Evolutionary conservation across 2,329 filamentous ascomycete genomes (phyloP), one percentile per base, ranked within the genome.

Genomic region (Allantophomopsis cytisporea): DNA sequence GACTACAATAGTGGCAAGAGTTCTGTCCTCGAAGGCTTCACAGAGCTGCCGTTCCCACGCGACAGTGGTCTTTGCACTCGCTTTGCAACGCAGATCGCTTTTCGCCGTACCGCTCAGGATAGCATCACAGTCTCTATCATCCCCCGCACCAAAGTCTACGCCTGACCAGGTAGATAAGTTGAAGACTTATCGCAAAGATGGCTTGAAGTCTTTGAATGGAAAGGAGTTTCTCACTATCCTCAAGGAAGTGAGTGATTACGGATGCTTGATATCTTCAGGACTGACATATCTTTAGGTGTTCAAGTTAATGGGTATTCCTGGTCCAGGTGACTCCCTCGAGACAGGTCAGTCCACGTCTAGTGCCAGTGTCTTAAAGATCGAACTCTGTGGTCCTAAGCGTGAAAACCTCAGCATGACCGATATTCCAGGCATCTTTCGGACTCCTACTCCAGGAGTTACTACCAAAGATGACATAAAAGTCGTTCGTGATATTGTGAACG

Each of bases 351-450:
- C 42, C 1, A 44, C 43, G 1, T 45, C 43, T 14, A 45, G 43
- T 33, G 31, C 40, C 1, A 35, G 43, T 31, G 12, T 44, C 13
- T 39, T 46, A 4, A 40, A 38, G 13, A 41, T 46, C 16, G 44
- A 46, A 34, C 14, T 46, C 6, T 36, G 35, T 34, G 42, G 44
- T 3, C 44, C 70, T 0, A 50, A 60, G 3, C 58, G 60, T 15
- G 63, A 64, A 1, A 64, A 72, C 16, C 57, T 77, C 16, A 76
- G 71, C 0, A 60, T 76, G 17, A 70, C 77, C 3, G 71, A 77
- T 49, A 58, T 76, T 2, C 72, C 72, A 0, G 72, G 72, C 2
- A 54, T 78, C 7, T 69, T 74, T 38, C 59, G 65, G 18, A 60
- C 41, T 5, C 38, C 45, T 10, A 47, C 43, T 8, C 39, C 41